A percentile compares a stretch with the other conserved stretches of the same genome.
phyloP scores from a whole-genome alignment of 805 yeast genomes.

The Brettanomyces bruxellensis region DNA sequence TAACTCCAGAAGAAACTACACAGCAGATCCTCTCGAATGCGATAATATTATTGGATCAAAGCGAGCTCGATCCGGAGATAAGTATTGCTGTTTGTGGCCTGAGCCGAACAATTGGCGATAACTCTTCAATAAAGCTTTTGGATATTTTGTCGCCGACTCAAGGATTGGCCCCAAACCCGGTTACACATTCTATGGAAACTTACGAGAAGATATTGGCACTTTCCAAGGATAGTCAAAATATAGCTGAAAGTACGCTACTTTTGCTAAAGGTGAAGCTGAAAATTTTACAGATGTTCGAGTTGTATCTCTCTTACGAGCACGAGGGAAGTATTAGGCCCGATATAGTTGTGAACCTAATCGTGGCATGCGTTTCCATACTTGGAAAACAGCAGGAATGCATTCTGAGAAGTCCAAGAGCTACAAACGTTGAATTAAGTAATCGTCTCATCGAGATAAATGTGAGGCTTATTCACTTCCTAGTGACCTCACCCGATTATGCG shows the following conservation, averaged over 20 bases:
- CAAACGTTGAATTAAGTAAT: slow-evolving; percentile 27
- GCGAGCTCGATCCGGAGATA: slow-evolving; percentile 20
- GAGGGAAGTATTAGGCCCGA: slow-evolving; percentile 12
- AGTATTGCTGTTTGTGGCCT: slow-evolving; percentile 44
- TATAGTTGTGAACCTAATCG: slow-evolving; percentile 25
- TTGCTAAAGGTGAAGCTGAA: slow-evolving; percentile 32
- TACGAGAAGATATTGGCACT: slow-evolving; percentile 12
- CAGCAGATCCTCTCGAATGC: slow-evolving; percentile 11
- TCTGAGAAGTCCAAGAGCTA: slow-evolving; percentile 35
- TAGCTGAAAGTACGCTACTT: slow-evolving; percentile 33
- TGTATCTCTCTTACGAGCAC: slow-evolving; percentile 19
- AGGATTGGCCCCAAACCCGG: slow-evolving; percentile 11
- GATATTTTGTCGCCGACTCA: slow-evolving; percentile 31
- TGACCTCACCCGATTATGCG: slow-evolving; percentile 22
- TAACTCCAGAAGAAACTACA: neutral
- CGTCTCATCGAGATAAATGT: slow-evolving; percentile 33
- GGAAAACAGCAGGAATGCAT: slow-evolving; percentile 41
- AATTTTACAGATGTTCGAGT: slow-evolving; percentile 42
- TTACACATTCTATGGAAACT: slow-evolving; percentile 20
- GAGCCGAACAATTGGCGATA: slow-evolving; percentile 45
- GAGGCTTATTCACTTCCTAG: slow-evolving; percentile 27
- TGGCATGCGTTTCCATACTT: slow-evolving; percentile 32
- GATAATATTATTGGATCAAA: slow-evolving; percentile 26
- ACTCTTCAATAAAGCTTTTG: slow-evolving; percentile 32
- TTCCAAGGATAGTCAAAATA: slow-evolving; percentile 6